These are phyloP conservation scores for Colletotrichum scovillei DNA, from an alignment of 2,329 filamentous ascomycete genomes.

Conservation along the genomic window DNA sequence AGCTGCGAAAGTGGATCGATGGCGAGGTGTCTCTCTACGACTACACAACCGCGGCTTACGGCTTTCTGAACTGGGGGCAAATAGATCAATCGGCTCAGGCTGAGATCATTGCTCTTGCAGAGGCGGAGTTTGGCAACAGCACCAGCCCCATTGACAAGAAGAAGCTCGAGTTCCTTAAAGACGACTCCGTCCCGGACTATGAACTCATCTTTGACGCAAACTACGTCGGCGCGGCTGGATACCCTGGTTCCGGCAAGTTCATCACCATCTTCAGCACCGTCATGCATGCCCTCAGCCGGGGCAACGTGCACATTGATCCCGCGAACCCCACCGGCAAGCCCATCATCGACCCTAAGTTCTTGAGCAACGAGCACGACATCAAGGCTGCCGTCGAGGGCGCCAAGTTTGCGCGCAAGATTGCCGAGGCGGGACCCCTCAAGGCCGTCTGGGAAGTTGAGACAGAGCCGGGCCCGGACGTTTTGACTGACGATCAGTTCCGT, in stretches of 20 bases:
- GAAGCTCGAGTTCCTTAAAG: conserved; percentile 52
- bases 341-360: conserved; percentile 41
- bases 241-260: conserved; percentile 40
- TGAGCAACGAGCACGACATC: conserved; percentile 45
- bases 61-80: conserved; percentile 52
- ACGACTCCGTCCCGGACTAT: conserved; percentile 42
- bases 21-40: conserved; percentile 48
- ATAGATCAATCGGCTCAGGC: conserved; percentile 47
- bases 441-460: conserved; percentile 24
- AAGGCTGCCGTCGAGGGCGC: conserved; percentile 43
- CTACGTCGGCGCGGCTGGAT: conserved; percentile 44
- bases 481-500: conserved; percentile 25
- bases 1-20: conserved; percentile 50
- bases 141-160: conserved; percentile 47
- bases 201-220: conserved; percentile 46
- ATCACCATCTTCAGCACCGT: conserved; percentile 31
- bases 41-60: conserved; percentile 49
- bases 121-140: conserved; percentile 42
- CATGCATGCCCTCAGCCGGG: conserved; percentile 39
- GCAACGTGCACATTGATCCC: conserved; percentile 40
- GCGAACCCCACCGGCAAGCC: conserved; percentile 44
- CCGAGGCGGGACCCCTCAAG: conserved; percentile 21
- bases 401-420: conserved; percentile 39
- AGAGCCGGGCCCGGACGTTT: conserved; percentile 22
- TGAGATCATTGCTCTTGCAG: conserved; percentile 45